Evolutionary conservation across 164 flowering plant species (phyloP).

Genomic region (Chloranthus sessilifolius): DNA sequence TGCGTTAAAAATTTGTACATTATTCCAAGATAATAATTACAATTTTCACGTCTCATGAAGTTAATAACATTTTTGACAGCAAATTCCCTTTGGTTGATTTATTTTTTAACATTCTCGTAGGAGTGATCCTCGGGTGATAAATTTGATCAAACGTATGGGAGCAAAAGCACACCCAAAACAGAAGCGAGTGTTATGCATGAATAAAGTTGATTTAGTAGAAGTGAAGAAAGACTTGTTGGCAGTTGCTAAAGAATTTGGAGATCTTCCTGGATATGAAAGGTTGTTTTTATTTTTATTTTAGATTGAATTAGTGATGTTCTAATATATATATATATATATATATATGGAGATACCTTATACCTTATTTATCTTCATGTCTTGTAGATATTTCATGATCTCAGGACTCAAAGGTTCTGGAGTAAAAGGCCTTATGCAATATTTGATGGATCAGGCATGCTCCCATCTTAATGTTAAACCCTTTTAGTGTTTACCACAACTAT

Average conservation of each 20-base stretch:
- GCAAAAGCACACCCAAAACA: conserved; percentile 51
- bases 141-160: conserved; percentile 73
- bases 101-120: conserved; percentile 28
- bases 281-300: conserved; percentile 14
- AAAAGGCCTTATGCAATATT: conserved; percentile 65
- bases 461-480: no score
- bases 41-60: no score
- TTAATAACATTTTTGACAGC: not conserved
- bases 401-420: conserved; percentile 96
- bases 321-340: no score
- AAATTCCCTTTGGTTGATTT: not conserved
- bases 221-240: conserved; percentile 79
- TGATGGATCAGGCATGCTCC: conserved; percentile 76
- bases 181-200: conserved; percentile 87
- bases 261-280: conserved; percentile 93
- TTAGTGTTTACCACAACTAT: no score
- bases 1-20: no score
- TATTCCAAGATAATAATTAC: no score
- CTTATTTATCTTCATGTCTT: conserved; percentile 5
- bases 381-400: conserved; percentile 83
- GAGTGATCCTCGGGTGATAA: conserved; percentile 75
- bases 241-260: conserved; percentile 71
- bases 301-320: not conserved
- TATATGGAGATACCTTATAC: no score
- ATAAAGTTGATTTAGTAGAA: conserved; percentile 82